Conservation (phyloP, 2,329 filamentous ascomycete species). For the Colletotrichum endophyticum region DNA sequence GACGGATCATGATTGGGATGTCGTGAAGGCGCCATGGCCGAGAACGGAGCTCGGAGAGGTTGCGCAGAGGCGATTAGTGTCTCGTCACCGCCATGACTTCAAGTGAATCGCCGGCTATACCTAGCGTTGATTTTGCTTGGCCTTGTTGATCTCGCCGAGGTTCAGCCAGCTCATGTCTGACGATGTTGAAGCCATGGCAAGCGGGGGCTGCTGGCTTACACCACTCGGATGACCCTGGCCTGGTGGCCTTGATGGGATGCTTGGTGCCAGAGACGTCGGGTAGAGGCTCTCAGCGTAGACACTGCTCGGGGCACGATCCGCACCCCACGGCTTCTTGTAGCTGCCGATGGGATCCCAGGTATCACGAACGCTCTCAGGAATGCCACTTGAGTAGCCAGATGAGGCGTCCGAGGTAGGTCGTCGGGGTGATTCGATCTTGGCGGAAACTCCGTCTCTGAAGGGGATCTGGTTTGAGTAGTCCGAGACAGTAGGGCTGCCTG, state of each 20-base stretch:
- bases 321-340: constrained; percentile 51
- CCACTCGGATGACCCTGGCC: constrained; percentile 30
- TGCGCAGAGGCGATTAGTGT: constrained; percentile 11
- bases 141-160: constrained; percentile 54
- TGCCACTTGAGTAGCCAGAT: constrained; percentile 67
- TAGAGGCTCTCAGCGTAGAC: constrained; percentile 54
- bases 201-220: constrained; percentile 54
- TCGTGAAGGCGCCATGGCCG: constrained; percentile 20
- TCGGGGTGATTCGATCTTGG: constrained; percentile 54
- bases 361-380: constrained; percentile 67
- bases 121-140: not conserved
- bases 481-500: constrained; percentile 72
- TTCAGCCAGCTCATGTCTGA: constrained; percentile 85
- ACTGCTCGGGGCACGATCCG: constrained; percentile 56
- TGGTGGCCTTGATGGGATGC: constrained; percentile 33
- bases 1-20: constrained; percentile 23
- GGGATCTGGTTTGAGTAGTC: constrained; percentile 58
- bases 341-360: constrained; percentile 54
- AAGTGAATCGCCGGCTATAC: not conserved
- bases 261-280: constrained; percentile 43
- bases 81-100: constrained; percentile 16
- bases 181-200: constrained; percentile 53
- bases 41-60: constrained; percentile 11
- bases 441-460: constrained; percentile 62
- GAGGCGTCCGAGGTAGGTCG: constrained; percentile 57